These are phyloP conservation scores for Phytopythium delawarense DNA, from an alignment of 352 stramenopile genomes.

Conservation along the genomic window DNA sequence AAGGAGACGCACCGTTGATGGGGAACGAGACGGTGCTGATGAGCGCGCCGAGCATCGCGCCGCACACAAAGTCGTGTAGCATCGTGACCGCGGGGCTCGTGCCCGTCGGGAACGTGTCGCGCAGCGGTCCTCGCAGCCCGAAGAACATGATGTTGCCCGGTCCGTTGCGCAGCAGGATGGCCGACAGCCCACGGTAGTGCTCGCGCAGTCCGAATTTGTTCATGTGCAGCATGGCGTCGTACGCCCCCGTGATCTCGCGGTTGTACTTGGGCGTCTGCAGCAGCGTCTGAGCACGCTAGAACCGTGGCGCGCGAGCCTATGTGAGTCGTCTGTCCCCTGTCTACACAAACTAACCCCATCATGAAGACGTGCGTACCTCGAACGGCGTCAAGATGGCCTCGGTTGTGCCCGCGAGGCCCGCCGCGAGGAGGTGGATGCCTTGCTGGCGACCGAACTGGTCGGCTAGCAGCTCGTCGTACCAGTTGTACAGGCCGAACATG, in stretches of 20 bases:
- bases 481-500: slow-evolving; percentile 90
- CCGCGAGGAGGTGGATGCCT: slow-evolving; percentile 50
- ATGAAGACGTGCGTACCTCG: slow-evolving; percentile 38
- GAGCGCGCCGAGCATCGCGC: slow-evolving; percentile 73
- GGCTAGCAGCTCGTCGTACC: slow-evolving; percentile 64
- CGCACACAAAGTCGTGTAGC: slow-evolving; percentile 81
- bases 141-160: slow-evolving; percentile 87
- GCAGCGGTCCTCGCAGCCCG: slow-evolving; percentile 69
- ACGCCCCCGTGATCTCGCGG: slow-evolving; percentile 63
- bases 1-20: slow-evolving; percentile 54
- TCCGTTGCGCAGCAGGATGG: slow-evolving; percentile 82
- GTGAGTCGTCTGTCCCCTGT: neutral
- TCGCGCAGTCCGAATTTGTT: slow-evolving; percentile 76
- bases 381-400: slow-evolving; percentile 84
- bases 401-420: slow-evolving; percentile 69
- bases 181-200: slow-evolving; percentile 76
- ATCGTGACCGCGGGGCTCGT: slow-evolving; percentile 40
- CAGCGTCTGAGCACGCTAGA: slow-evolving; percentile 75
- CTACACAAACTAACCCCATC: neutral
- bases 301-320: neutral
- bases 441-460: slow-evolving; percentile 35
- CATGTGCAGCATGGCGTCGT: slow-evolving; percentile 74
- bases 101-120: slow-evolving; percentile 50
- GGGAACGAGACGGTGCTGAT: slow-evolving; percentile 86
- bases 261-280: slow-evolving; percentile 88